phyloP scores from a whole-genome alignment of 805 yeast genomes.

The Pichia exigua region DNA sequence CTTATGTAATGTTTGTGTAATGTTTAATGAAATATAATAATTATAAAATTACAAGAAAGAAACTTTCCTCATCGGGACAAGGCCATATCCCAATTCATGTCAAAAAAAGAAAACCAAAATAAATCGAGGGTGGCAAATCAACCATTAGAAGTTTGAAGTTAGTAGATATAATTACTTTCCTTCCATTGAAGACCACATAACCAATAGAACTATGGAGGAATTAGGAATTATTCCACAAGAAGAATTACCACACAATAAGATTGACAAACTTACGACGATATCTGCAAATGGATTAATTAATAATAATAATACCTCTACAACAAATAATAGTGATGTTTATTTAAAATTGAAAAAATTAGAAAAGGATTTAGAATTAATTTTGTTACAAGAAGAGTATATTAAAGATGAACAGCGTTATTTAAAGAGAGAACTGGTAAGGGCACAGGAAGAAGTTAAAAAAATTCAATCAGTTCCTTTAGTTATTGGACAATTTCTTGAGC shows the following conservation, averaged over 20 bases:
- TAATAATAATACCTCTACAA: slow-evolving; percentile 13
- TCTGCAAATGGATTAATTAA: slow-evolving; percentile 11
- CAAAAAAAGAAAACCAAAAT: neutral
- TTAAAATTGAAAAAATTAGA: slow-evolving; percentile 79
- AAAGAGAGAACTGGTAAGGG: slow-evolving; percentile 88
- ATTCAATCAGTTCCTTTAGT: slow-evolving; percentile 97
- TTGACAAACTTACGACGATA: slow-evolving; percentile 8
- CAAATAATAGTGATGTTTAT: slow-evolving; percentile 58
- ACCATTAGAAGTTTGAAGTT: neutral
- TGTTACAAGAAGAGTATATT: slow-evolving; percentile 90
- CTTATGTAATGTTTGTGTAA: neutral
- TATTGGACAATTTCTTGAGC: slow-evolving; percentile 96
- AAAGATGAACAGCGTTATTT: slow-evolving; percentile 97
- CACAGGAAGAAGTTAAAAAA: slow-evolving; percentile 97
- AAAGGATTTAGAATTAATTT: slow-evolving; percentile 77
- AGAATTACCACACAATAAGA: slow-evolving; percentile 9
- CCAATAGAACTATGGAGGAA: slow-evolving; percentile 44
- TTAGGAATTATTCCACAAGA: slow-evolving; percentile 39
- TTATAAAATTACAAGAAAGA: neutral
- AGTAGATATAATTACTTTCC: neutral
- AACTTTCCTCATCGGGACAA: neutral
- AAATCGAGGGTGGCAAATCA: neutral
- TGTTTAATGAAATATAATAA: neutral
- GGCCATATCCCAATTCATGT: neutral
- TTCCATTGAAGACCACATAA: neutral